Conservation (phyloP, 495 filamentous ascomycete species). For the Penicillium canescens region DNA sequence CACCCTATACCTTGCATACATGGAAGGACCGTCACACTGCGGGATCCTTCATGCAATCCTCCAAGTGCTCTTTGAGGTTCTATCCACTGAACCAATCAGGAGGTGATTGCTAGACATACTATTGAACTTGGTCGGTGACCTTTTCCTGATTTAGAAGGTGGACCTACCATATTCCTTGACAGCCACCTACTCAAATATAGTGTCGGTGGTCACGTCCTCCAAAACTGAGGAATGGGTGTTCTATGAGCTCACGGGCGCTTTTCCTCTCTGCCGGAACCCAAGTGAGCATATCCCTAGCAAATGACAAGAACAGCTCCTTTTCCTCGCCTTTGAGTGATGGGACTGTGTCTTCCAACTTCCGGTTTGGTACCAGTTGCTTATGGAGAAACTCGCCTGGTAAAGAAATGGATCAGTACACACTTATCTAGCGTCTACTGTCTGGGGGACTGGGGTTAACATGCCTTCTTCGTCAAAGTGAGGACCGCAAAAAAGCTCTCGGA, state of each 20-base stretch:
- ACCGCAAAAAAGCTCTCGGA: constrained; percentile 30
- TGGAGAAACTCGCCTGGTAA: constrained; percentile 29
- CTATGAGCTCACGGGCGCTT: constrained; percentile 27
- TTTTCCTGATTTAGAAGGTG: too few species aligned
- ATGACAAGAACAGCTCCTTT: constrained; percentile 34
- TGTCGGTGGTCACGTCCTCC: neutral
- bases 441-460: neutral
- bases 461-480: constrained; percentile 31
- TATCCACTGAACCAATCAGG: too few species aligned
- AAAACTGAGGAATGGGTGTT: constrained; percentile 26
- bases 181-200: too few species aligned
- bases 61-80: too few species aligned
- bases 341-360: constrained; percentile 26
- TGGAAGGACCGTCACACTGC: too few species aligned
- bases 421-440: neutral
- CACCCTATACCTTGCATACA: too few species aligned
- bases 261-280: constrained; percentile 30
- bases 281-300: constrained; percentile 36
- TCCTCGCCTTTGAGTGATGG: constrained; percentile 31
- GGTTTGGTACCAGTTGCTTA: constrained; percentile 26
- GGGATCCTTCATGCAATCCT: too few species aligned
- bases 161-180: too few species aligned
- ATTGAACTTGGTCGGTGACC: too few species aligned
- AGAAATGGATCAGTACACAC: constrained; percentile 8
- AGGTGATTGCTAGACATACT: too few species aligned